Base-by-base conservation (phyloP, 129 eudicot species). In the Tagetes patula region DNA sequence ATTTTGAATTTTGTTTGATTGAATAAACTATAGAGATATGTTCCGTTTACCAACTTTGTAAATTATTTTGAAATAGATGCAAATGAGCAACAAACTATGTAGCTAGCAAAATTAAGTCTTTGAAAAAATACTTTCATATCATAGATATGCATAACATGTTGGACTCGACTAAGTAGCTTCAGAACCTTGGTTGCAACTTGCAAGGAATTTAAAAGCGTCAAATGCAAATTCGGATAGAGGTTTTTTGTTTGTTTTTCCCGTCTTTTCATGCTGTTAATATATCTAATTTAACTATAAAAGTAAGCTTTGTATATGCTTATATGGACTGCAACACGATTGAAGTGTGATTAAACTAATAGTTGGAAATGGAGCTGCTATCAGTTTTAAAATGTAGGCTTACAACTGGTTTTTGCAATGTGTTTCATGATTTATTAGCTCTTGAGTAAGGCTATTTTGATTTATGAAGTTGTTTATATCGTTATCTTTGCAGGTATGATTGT, bases 401-500 rank as follows among this genome's bases (percentile, higher is more conserved):
- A 52, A 70, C 1, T 53, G 27, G 53, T 41, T 12, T 69, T 20
- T 40, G 69, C 69, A n/a, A 65, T 69, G 74, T 30, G 27, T 33
- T 73, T 60, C n/a, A 14, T 42, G 37, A 59, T 69, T 33, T 73
- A 34, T 65, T 65, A 55, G 56, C 20, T 63, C 20, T 41, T 63
- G 40, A 47, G 42, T 37, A 49, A 73, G 11, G 62, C 3, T 12
- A 13, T 61, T 5, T 1, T 75, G 65, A 42, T 53, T 39, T 45
- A 61, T 67, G 32, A 75, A 6, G 2, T 59, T 43, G 48, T 20
- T 59, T 13, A 4, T 67, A 11, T 68, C 5, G 60, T 45, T 4
- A n/a, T 50, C 38, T 11, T 63, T 33, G 6, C 84, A 94, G 98
- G 98, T 69, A 84, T 94, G 97, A 90, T 94, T 70, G 96, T 86